These are phyloP conservation scores for Pilatotrama ljubarskyi DNA, from an alignment of 768 basidiomycete species.

Conservation along the genomic window DNA sequence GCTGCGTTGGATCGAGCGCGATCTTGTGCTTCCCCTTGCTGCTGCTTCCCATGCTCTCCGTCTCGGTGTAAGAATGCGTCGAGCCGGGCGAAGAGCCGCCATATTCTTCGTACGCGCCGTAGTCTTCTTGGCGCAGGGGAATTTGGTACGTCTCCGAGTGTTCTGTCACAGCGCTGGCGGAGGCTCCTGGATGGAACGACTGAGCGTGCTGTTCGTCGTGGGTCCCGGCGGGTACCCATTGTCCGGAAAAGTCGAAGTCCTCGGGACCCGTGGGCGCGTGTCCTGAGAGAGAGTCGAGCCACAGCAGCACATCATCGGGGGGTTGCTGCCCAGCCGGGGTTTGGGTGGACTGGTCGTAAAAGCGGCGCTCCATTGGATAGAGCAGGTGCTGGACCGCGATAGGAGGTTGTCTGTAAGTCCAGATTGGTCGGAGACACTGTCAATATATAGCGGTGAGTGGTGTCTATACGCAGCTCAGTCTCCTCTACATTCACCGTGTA, in stretches of 20 bases:
- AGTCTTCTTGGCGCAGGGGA: neutral
- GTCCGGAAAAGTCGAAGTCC: neutral
- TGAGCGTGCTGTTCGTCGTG: neutral
- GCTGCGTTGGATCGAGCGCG: conserved; percentile 15
- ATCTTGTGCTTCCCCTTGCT: conserved; percentile 1
- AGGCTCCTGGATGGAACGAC: conserved; percentile 9
- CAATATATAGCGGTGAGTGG: conserved; percentile 4
- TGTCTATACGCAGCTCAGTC: no score
- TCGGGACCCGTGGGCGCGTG: neutral
- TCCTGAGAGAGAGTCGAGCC: conserved; percentile 7
- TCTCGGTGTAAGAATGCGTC: conserved; percentile 3
- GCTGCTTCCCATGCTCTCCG: neutral
- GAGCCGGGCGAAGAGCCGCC: neutral
- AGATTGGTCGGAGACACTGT: no score
- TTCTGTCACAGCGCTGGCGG: neutral
- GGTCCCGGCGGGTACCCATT: neutral
- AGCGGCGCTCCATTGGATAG: neutral
- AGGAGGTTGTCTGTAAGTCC: neutral
- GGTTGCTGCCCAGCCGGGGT: neutral
- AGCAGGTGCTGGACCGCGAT: neutral
- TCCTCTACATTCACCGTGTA: no score
- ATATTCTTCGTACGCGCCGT: conserved; percentile 1
- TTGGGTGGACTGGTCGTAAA: neutral
- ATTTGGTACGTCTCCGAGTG: neutral
- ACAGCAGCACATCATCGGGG: conserved; percentile 1